phyloP scores from a whole-genome alignment of 805 yeast species.

The Wickerhamiella cacticola region DNA sequence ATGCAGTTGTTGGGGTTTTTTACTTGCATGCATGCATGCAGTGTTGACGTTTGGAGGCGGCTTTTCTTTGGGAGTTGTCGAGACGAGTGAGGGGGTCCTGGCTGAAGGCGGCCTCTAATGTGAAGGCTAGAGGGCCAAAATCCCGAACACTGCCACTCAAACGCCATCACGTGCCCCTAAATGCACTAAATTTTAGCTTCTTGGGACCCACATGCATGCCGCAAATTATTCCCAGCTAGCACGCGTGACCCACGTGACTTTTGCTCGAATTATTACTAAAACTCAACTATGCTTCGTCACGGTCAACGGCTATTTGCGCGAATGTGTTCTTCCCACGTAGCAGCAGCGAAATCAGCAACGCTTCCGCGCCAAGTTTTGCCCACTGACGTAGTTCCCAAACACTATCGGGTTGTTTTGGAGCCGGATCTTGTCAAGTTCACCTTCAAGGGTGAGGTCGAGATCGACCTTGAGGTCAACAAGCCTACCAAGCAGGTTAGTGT shows the following conservation, averaged over 20 bases:
- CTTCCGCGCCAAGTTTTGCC: slow-evolving; percentile 41
- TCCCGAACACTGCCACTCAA: too few species aligned
- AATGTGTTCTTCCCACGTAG: slow-evolving; percentile 21
- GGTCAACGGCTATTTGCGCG: slow-evolving; percentile 7
- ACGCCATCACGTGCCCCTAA: too few species aligned
- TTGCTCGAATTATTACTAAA: not conserved
- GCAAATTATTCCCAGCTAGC: not conserved
- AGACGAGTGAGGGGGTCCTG: too few species aligned
- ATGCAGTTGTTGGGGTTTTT: too few species aligned
- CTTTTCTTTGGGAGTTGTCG: too few species aligned
- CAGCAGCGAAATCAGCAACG: slow-evolving; percentile 12
- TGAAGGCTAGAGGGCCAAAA: too few species aligned
- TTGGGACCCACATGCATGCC: slow-evolving; percentile 8
- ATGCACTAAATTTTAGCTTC: too few species aligned
- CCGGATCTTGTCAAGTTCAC: slow-evolving; percentile 41
- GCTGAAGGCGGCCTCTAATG: too few species aligned
- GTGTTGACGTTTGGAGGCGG: too few species aligned
- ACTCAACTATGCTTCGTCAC: slow-evolving; percentile 7
- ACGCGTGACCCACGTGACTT: slow-evolving; percentile 9
- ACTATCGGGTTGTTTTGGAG: slow-evolving; percentile 57
- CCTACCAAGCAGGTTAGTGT: slow-evolving; percentile 38
- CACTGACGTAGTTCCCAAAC: slow-evolving; percentile 53
- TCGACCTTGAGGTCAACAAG: slow-evolving; percentile 36
- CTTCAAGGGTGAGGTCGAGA: slow-evolving; percentile 27
- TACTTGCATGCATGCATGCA: too few species aligned